Percentiles rank a stretch among this genome's conserved stretches.
Evolutionary conservation across 1,284 basidiomycete species (phyloP).

Genomic region (Heliocybe sulcata): DNA sequence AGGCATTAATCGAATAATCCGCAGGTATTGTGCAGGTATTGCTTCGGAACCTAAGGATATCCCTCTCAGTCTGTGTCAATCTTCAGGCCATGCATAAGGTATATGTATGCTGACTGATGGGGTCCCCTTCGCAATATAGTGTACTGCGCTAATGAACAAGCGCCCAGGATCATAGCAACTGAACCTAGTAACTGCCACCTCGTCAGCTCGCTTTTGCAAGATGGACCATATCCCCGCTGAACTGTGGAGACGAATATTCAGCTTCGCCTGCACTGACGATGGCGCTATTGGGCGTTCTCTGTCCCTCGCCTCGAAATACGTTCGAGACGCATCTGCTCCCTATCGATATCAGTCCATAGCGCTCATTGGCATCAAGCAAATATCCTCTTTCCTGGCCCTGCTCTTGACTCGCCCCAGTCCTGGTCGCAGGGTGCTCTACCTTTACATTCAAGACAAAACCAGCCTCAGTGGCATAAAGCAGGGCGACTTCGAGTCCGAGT

Average conservation of each 20-base stretch:
- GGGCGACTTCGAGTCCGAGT: neutral
- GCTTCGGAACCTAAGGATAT: too few species aligned
- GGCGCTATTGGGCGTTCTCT: neutral
- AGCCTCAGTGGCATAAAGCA: neutral
- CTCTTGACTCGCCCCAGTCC: neutral
- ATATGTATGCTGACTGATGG: too few species aligned
- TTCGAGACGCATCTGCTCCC: neutral
- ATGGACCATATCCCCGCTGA: neutral
- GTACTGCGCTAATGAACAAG: too few species aligned
- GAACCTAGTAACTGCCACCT: neutral
- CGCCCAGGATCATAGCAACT: too few species aligned
- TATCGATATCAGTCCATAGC: neutral
- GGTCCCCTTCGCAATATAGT: too few species aligned
- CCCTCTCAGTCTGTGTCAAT: too few species aligned
- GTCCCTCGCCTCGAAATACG: neutral
- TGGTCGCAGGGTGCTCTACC: neutral
- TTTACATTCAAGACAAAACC: neutral
- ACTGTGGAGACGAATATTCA: neutral
- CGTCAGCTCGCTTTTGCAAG: neutral
- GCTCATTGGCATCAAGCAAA: neutral
- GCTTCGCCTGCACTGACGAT: slow-evolving; percentile 1
- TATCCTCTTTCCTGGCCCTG: neutral
- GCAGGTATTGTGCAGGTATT: too few species aligned
- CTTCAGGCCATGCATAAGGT: too few species aligned
- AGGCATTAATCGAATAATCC: too few species aligned